phyloP scores from a whole-genome alignment of 2,329 filamentous ascomycete genomes.

The Pezicula carpinea region DNA sequence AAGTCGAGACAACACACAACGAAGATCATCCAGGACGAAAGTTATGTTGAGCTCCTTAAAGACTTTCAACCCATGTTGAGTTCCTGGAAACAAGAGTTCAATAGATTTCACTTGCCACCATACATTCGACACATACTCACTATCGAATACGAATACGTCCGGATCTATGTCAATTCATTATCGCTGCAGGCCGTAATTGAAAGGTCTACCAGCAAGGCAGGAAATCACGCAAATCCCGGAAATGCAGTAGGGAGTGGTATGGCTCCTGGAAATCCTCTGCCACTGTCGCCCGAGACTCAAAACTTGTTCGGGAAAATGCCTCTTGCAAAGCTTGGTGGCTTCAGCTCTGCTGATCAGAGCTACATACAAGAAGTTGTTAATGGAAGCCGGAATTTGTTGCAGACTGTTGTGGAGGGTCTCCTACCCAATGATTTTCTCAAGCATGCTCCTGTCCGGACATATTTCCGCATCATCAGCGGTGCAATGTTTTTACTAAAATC shows the following conservation, averaged over 20 bases:
- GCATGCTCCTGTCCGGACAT: conserved; percentile 77
- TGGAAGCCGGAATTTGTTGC: conserved; percentile 70
- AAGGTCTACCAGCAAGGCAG: conserved; percentile 75
- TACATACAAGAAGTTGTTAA: conserved; percentile 75
- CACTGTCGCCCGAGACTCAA: conserved; percentile 58
- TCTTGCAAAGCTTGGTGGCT: conserved; percentile 58
- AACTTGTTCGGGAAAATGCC: conserved; percentile 62
- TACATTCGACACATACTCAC: conserved; percentile 72
- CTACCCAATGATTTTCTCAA: conserved; percentile 72
- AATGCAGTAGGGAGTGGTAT: conserved; percentile 33
- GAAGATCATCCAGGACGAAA: conserved; percentile 79
- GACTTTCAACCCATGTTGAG: conserved; percentile 74
- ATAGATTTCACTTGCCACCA: conserved; percentile 64
- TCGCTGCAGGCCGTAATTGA: conserved; percentile 94
- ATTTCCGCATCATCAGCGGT: conserved; percentile 81
- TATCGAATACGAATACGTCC: conserved; percentile 94
- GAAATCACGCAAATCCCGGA: conserved; percentile 30
- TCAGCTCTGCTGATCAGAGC: conserved; percentile 63
- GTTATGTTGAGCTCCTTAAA: conserved; percentile 76
- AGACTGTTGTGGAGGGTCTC: conserved; percentile 71
- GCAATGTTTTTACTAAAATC: conserved; percentile 84
- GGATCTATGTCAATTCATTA: conserved; percentile 91
- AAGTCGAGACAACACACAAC: conserved; percentile 82
- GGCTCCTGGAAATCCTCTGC: conserved; percentile 29
- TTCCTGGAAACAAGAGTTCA: conserved; percentile 78